These are phyloP conservation scores for Trichoderma arundinaceum DNA, from an alignment of 2,329 filamentous ascomycete genomes.

Conservation along the genomic window DNA sequence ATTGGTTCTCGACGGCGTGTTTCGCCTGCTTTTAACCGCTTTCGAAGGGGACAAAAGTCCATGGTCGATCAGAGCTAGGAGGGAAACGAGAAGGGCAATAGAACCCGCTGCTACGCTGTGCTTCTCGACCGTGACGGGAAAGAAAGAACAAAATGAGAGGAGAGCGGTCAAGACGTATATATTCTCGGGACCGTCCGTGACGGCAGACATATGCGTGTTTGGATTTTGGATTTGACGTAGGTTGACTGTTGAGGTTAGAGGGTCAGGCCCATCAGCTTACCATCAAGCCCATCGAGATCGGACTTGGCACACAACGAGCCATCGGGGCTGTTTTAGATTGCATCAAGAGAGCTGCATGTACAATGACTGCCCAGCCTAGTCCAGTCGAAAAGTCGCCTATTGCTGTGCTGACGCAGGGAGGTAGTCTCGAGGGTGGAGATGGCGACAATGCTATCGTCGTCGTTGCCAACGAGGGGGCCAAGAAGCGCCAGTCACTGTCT, in stretches of 20 bases:
- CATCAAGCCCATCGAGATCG: not conserved
- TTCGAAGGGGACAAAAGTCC: conserved; percentile 10
- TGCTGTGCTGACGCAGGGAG: not conserved
- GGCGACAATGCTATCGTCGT: not conserved
- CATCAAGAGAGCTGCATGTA: not conserved
- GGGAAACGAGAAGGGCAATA: not conserved
- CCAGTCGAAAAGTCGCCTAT: conserved; percentile 15
- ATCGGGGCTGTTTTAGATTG: not conserved
- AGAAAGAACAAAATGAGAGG: not conserved
- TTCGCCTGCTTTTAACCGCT: not conserved
- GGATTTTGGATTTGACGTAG: not conserved
- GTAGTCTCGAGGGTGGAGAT: not conserved
- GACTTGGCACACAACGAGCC: not conserved
- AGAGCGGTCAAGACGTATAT: conserved; percentile 4
- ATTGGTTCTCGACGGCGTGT: conserved; percentile 19
- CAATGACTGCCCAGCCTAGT: conserved; percentile 3
- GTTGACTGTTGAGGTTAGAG: not conserved
- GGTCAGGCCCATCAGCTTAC: not conserved
- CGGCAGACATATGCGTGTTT: not conserved
- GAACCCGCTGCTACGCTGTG: not conserved
- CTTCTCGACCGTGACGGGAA: not conserved
- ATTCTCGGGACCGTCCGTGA: conserved; percentile 6
- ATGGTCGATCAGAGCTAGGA: not conserved
- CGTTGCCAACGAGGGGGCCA: conserved; percentile 25
- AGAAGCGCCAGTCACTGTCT: conserved; percentile 35